These are phyloP conservation scores for Ilex aquifolium DNA, from an alignment of 257 asterid species.

Conservation along the genomic window DNA sequence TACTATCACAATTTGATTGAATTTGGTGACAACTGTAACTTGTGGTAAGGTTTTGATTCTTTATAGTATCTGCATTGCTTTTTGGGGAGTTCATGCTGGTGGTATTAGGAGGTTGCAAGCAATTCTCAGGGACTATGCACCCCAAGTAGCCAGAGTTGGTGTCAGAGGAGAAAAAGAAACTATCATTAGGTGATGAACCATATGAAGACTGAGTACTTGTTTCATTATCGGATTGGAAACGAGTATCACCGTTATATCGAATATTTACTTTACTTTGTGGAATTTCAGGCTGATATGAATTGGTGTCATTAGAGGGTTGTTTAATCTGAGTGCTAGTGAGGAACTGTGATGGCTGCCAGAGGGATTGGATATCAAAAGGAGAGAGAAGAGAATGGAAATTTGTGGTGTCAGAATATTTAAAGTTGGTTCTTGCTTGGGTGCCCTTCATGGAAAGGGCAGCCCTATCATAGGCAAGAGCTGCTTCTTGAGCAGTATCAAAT, in stretches of 20 bases:
- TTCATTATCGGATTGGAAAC: too few relatives aligned
- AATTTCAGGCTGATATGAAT: constrained; percentile 10
- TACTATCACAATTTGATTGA: constrained; percentile 5
- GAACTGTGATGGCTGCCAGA: background rate
- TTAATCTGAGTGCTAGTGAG: too few relatives aligned
- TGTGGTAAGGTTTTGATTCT: constrained; percentile 7
- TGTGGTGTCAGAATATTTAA: constrained; percentile 51
- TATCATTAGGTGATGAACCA: too few relatives aligned
- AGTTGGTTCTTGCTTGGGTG: constrained; percentile 78
- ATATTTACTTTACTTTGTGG: constrained; percentile 5
- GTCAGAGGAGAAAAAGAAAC: background rate
- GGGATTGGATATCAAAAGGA: constrained; percentile 37
- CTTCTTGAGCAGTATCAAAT: constrained; percentile 93
- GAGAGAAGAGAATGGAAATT: constrained; percentile 30
- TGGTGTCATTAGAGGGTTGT: constrained; percentile 3
- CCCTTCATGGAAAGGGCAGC: constrained; percentile 95
- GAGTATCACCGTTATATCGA: too few relatives aligned
- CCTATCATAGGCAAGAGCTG: constrained; percentile 89
- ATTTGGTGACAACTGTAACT: constrained; percentile 13
- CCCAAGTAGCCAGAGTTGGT: constrained; percentile 76
- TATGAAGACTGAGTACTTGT: too few relatives aligned
- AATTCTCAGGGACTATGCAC: constrained; percentile 75
- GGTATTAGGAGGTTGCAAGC: constrained; percentile 49
- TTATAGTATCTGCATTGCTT: background rate
- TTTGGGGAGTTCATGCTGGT: constrained; percentile 3